Evolutionary conservation across 2,329 filamentous ascomycete genomes (phyloP), one percentile per base, ranked within the genome.

Genomic region (Fusarium protoensiforme): DNA sequence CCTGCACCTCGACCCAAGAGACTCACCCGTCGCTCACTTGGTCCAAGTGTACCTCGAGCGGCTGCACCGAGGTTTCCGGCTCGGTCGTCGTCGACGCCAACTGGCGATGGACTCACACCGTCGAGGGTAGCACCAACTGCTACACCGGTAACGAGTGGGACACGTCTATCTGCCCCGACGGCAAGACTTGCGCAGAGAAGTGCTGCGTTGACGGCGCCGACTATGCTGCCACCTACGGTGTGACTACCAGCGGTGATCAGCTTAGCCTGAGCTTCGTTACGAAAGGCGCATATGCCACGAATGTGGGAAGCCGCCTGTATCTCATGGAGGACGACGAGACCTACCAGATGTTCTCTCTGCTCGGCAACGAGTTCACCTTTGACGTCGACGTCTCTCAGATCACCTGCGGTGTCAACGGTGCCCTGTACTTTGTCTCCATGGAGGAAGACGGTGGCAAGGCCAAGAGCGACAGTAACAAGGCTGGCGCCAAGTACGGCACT

Each of bases 351-450:
- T 90, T 92, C 82, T 86, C 89, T 63, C 84, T 93, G 53, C 85
- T 90, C 59, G 89, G 89, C 81, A 87, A 91, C 78, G 92, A 94
- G 81, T 90, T 93, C 81, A 91, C 90, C 54, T 93, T 93, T 66
- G 91, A 93, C 61, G 91, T 93, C 31, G 91, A 94, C 77, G 88
- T 92, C 38, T 92, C 90, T 48, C 87, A 88, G 75, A 84, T 93
- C 10, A 88, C 88, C 65, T 94, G 92, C 77, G 92, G 92, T 64
- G 83, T 93, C 64, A 93, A 94, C 81, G 92, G 91, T 61, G 92
- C 91, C 53, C 83, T 93, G 51, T 93, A 93, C 83, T 88, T 91
- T 65, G 86, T 88, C 35, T 84, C 87, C 76, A 91, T 91, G 89
- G 87, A 89, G 39, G 81, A 83, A 11, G 88, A 90, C 70, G 89